Evolutionary conservation across 176 grass and related monocot species (phyloP), one percentile per base, ranked within the genome.

Genomic region (Cenchrus purpureus): DNA sequence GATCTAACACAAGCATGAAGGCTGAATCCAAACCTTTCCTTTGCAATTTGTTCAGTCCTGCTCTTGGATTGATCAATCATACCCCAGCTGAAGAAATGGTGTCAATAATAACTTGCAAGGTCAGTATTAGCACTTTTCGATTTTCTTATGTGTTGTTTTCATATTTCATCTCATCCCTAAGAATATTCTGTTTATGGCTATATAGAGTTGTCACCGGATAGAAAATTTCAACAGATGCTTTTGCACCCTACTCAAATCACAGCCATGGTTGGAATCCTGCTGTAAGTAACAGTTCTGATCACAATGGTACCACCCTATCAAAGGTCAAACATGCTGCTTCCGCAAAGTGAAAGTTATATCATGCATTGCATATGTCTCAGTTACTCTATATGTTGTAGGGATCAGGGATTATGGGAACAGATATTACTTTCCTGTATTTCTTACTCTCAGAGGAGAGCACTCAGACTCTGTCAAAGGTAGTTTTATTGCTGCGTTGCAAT

Each of bases 341-440:
- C 40, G 22, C 22, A 25, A 25, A 65, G 46, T 52, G 49, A 46
- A 86, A 55, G 54, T 20, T 79, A 28, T 5, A 50, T 60, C 42
- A 29, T 68, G 32, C 86, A 25, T 25, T 25, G 22, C 22, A 25
- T 25, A 25, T 25, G 11, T 34, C 22, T 79, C 49, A 61, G 13
- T 67, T 86, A 68, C 29, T 65, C 12, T 85, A 29, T 72, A 62
- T 89, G 72, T 12, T 92, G 77, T 79, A 98, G 96, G 96, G 96
- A 73, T 95, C 96, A 89, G 88, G 89, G 88, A 94, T 98, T 68
- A 94, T 98, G 96, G 83, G 87, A 94, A 92, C 69, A 85, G 51
- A 65, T 98, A 94, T 53, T 82, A 94, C 54, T 98, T 98, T 83
- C 96, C 96, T 16, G 96, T 93, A 15, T 98, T 98, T 92, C 87